Conservation (phyloP, 23 red algal species). For the Gracilaria domingensis region DNA sequence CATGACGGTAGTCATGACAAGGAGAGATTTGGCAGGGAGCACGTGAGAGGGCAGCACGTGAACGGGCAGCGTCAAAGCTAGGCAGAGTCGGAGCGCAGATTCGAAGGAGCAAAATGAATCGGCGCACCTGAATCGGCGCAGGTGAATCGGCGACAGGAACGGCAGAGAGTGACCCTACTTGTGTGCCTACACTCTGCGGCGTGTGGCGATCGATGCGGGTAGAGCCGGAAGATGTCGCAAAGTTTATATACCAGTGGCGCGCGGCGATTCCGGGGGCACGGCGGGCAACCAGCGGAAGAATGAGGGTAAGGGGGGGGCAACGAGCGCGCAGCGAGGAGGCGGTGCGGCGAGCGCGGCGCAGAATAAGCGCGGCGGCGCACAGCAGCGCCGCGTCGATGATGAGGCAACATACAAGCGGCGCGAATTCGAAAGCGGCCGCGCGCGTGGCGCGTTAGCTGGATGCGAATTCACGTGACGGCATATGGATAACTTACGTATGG, state of each 20-base stretch:
- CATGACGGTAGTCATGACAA: background rate
- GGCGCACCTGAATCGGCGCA: too few species aligned
- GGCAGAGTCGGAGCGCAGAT: too few species aligned
- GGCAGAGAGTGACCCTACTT: too few species aligned
- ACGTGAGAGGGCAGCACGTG: background rate
- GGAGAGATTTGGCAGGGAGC: background rate
- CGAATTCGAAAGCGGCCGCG: background rate
- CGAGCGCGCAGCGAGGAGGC: background rate
- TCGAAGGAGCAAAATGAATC: too few species aligned
- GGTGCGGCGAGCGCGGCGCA: too few species aligned
- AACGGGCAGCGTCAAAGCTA: background rate
- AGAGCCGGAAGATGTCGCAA: background rate
- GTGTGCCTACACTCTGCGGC: too few species aligned
- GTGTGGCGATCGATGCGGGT: too few species aligned
- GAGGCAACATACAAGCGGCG: background rate
- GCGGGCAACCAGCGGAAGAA: too few species aligned
- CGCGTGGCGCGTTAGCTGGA: background rate
- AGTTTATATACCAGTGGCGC: background rate
- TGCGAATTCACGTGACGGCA: background rate
- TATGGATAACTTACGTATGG: too few species aligned
- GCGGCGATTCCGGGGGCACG: background rate
- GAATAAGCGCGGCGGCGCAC: too few species aligned
- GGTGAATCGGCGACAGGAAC: too few species aligned
- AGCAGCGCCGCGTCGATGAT: background rate
- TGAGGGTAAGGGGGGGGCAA: background rate